Evolutionary conservation across 2,329 filamentous ascomycete genomes (phyloP).

Genomic region (Ustilaginoidea virens): DNA sequence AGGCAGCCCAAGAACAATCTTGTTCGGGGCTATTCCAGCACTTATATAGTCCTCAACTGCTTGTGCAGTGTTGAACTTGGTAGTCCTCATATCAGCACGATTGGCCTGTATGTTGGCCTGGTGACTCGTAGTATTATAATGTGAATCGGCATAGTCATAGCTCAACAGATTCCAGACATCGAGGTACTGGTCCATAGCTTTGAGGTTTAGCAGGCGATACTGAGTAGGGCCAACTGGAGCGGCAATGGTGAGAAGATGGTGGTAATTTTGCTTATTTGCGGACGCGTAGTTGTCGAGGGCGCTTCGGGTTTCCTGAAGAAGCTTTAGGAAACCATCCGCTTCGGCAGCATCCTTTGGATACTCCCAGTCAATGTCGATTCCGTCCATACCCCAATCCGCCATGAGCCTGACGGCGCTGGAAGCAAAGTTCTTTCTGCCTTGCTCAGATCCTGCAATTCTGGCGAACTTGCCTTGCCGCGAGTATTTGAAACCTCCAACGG

Average conservation of each 20-base stretch:
- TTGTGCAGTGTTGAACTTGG: conserved; percentile 52
- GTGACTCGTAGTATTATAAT: conserved; percentile 48
- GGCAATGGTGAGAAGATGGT: conserved; percentile 36
- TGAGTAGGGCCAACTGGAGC: conserved; percentile 31
- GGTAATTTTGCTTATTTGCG: conserved; percentile 23
- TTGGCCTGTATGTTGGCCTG: conserved; percentile 53
- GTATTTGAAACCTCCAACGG: conserved; percentile 70
- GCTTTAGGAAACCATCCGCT: conserved; percentile 23
- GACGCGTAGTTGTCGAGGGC: conserved; percentile 28
- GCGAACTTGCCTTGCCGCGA: conserved; percentile 47
- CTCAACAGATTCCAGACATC: conserved; percentile 51
- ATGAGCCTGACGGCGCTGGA: conserved; percentile 51
- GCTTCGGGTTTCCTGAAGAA: conserved; percentile 26
- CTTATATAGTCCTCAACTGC: conserved; percentile 40
- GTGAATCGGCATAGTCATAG: conserved; percentile 56
- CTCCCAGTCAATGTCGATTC: conserved; percentile 43
- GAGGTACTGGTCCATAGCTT: conserved; percentile 38
- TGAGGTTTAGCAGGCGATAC: conserved; percentile 33
- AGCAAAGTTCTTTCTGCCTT: conserved; percentile 51
- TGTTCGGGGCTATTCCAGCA: conserved; percentile 40
- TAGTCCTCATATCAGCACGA: conserved; percentile 33
- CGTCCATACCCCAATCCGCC: conserved; percentile 48
- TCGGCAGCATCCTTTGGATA: conserved; percentile 27
- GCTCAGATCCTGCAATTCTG: conserved; percentile 41
- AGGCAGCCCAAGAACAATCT: conserved; percentile 63